A percentile compares a stretch with the other conserved stretches of the same genome.
These are phyloP conservation scores for Cyberlindnera xishuangbannaensis DNA, from an alignment of 805 yeast genomes.

Conservation along the genomic window DNA sequence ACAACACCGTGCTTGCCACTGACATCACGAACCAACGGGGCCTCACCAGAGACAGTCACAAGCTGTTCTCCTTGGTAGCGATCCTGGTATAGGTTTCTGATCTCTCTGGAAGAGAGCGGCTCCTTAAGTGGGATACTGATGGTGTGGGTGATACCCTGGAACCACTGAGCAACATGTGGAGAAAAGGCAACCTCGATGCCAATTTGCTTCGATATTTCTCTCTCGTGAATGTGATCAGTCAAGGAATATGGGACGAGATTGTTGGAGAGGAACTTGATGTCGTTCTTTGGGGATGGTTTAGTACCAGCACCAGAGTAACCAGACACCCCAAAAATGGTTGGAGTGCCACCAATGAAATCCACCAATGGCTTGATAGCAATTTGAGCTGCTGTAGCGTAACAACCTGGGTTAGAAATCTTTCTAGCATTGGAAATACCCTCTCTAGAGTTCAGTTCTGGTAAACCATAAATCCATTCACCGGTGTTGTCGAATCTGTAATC, in stretches of 20 bases:
- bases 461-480: constrained; percentile 88
- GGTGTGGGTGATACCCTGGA: constrained; percentile 95
- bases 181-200: constrained; percentile 80
- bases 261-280: constrained; percentile 62
- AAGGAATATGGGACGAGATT: constrained; percentile 92
- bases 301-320: constrained; percentile 99
- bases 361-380: constrained; percentile 82
- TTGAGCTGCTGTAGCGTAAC: constrained; percentile 99
- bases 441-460: constrained; percentile 86
- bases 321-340: constrained; percentile 89
- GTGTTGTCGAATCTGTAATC: constrained; percentile 91
- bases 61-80: constrained; percentile 83
- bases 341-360: constrained; percentile 63
- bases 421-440: constrained; percentile 58
- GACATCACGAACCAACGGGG: constrained; percentile 88
- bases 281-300: constrained; percentile 95
- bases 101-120: constrained; percentile 69
- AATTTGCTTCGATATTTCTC: constrained; percentile 78
- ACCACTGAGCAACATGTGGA: constrained; percentile 99
- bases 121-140: constrained; percentile 80
- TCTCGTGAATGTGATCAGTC: constrained; percentile 96
- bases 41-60: constrained; percentile 81
- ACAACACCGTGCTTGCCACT: constrained; percentile 93
- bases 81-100: constrained; percentile 81
- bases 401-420: constrained; percentile 94